phyloP scores from a whole-genome alignment of 2,329 filamentous ascomycete genomes.

The Paracamarosporium sp. region DNA sequence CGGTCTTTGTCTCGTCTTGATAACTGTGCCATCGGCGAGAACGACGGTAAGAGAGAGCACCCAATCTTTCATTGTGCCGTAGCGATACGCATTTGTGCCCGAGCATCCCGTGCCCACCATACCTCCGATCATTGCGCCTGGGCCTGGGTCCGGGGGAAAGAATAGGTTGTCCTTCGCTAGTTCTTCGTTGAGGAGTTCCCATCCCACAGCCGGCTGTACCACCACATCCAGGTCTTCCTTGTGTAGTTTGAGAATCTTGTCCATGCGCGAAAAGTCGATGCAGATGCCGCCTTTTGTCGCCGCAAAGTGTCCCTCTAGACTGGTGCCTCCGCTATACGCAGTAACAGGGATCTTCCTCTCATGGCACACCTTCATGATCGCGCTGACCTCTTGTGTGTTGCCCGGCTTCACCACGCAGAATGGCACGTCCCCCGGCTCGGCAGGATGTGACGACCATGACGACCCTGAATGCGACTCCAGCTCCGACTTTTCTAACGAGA shows the following conservation, averaged over 20 bases:
- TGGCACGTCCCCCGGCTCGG: constrained; percentile 51
- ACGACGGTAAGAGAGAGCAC: constrained; percentile 87
- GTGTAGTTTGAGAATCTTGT: constrained; percentile 78
- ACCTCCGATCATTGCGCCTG: constrained; percentile 90
- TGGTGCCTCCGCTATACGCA: constrained; percentile 86
- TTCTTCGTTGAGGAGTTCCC: constrained; percentile 84
- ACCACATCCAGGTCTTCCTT: constrained; percentile 69
- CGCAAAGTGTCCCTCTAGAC: constrained; percentile 86
- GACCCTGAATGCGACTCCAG: constrained; percentile 65
- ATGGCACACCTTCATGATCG: constrained; percentile 89
- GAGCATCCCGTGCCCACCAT: constrained; percentile 80
- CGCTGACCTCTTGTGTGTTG: constrained; percentile 82
- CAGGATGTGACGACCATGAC: constrained; percentile 66
- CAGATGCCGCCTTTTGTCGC: constrained; percentile 83
- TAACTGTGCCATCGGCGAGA: constrained; percentile 85
- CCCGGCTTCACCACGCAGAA: constrained; percentile 76
- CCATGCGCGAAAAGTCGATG: constrained; percentile 86
- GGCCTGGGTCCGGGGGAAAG: constrained; percentile 90
- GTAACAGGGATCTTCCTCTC: constrained; percentile 81
- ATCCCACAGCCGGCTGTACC: constrained; percentile 74
- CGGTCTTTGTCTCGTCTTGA: constrained; percentile 87
- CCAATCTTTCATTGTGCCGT: constrained; percentile 96
- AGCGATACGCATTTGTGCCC: constrained; percentile 89
- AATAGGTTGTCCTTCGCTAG: constrained; percentile 77
- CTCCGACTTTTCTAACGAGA: constrained; percentile 64